Evolutionary conservation across 2,329 filamentous ascomycete species (phyloP).

Genomic region (Aureobasidium melanogenum): DNA sequence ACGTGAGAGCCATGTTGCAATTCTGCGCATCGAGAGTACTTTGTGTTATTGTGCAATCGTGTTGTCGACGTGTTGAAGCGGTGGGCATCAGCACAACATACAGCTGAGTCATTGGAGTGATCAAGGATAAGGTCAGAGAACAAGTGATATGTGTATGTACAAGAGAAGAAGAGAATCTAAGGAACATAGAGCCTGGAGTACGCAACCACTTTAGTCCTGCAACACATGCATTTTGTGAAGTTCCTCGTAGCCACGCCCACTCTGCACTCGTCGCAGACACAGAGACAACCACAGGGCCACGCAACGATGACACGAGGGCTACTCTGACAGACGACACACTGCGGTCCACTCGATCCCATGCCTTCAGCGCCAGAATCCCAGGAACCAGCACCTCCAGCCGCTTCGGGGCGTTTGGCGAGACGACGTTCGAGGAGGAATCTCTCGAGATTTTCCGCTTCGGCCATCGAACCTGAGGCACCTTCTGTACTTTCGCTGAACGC

Average conservation of each 20-base stretch:
- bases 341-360: slow-evolving; percentile 65
- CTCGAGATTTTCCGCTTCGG: slow-evolving; percentile 52
- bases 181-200: slow-evolving; percentile 91
- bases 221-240: slow-evolving; percentile 93
- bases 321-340: slow-evolving; percentile 88
- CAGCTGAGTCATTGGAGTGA: not conserved
- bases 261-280: slow-evolving; percentile 88
- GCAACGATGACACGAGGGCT: slow-evolving; percentile 81
- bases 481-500: slow-evolving; percentile 28
- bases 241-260: slow-evolving; percentile 94
- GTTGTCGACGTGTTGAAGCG: too few relatives aligned
- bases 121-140: not conserved
- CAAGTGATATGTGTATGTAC: not conserved
- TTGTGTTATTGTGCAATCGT: too few relatives aligned
- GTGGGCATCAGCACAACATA: not conserved
- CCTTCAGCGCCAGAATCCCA: slow-evolving; percentile 67
- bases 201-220: slow-evolving; percentile 75
- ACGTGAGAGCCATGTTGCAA: too few relatives aligned
- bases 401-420: slow-evolving; percentile 34
- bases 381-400: slow-evolving; percentile 23
- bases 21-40: too few relatives aligned
- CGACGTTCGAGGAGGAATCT: slow-evolving; percentile 49
- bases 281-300: slow-evolving; percentile 93
- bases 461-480: slow-evolving; percentile 34
- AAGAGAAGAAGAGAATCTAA: not conserved